Evolutionary conservation across 768 basidiomycete species (phyloP), one percentile per base, ranked within the genome.

Genomic region (Sporobolomyces pararoseus): DNA sequence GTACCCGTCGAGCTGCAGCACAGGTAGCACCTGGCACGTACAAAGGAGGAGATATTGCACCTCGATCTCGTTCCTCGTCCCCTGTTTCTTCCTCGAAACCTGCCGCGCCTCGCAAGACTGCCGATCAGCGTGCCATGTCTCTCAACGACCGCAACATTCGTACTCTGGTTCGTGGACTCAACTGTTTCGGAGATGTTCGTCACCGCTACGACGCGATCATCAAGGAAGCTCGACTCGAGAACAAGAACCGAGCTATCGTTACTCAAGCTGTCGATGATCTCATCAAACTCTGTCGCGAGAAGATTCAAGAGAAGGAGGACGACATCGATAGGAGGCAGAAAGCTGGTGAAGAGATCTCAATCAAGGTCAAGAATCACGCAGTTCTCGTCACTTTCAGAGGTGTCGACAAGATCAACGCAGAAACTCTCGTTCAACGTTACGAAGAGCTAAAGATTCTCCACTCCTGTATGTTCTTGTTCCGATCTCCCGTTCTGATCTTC

Each of bases 111-210:
- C 84, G 94, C 75, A 97, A 98, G 83, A 88, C 89, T 6, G 89
- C 91, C 5, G 89, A 88, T 61, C 92, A 97, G 81, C 91, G 91
- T 78, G 88, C 95, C 23, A 89, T 96, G 87, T 93, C 96, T 79
- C 83, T 99, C 70, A 98, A 95, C 82, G 95, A 98, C 79, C 87
- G 96, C 51, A 96, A 99, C 79, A 87, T 98, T 32, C 91, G 96
- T 65, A 93, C 93, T 46, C 83, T 99, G 39, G 90, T 97, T 63
- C 86, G 95, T 72, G 95, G 93, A 78, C 82, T 99, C 75, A 93
- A 96, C 78, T 88, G 92, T 68, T 99, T 96, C 93, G 96, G 96
- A 46, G 95, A 99, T 80, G 91, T 98, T 70, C 86, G 92, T 55
- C 87, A 88, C 75, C 89, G 96, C 44, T 98, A 96, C 81, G 92